Conservation (phyloP, 345 rosid genomes). For the Murraya koenigii region DNA sequence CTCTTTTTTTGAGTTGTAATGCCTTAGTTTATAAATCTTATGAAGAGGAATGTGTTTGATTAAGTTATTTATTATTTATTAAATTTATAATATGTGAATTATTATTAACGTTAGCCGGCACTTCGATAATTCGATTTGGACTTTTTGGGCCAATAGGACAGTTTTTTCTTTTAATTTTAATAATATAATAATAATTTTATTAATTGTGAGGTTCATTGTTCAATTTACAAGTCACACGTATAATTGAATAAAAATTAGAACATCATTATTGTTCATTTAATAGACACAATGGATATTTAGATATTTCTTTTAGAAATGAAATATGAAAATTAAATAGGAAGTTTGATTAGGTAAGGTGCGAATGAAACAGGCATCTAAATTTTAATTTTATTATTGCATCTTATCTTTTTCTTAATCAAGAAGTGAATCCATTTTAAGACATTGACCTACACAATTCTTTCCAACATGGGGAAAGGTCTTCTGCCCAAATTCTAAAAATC, state of each 20-base stretch:
- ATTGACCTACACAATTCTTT: background rate
- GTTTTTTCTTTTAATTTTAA: background rate
- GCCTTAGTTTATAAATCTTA: too few species aligned
- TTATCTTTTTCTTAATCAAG: background rate
- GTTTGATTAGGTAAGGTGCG: background rate
- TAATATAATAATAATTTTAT: too few species aligned
- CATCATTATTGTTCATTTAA: background rate
- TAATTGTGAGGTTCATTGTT: too few species aligned
- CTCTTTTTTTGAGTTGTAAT: background rate
- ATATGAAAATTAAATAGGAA: background rate
- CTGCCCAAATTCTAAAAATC: background rate
- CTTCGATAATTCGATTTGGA: background rate
- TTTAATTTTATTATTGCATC: background rate
- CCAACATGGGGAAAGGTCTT: background rate
- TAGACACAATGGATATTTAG: background rate
- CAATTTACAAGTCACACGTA: too few species aligned
- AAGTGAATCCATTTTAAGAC: background rate
- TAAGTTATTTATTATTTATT: background rate
- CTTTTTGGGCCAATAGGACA: background rate
- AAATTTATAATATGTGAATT: background rate
- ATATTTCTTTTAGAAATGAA: background rate
- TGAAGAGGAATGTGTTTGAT: too few species aligned
- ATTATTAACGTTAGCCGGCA: background rate
- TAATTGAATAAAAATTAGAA: too few species aligned
- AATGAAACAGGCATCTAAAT: background rate